Evolutionary conservation across 768 basidiomycete species (phyloP).

Genomic region (Suillus tomentosus): DNA sequence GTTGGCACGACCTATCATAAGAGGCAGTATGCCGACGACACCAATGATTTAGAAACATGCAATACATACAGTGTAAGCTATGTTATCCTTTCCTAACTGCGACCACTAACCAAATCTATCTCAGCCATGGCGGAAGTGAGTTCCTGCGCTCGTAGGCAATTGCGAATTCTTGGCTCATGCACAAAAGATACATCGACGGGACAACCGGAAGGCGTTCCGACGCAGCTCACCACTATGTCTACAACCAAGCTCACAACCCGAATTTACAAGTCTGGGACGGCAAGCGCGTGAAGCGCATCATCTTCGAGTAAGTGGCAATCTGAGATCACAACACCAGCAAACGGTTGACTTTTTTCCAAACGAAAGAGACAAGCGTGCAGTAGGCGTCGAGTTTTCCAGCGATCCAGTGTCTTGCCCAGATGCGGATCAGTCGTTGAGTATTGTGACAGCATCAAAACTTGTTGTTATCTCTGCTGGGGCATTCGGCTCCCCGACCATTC

Average conservation of each 20-base stretch:
- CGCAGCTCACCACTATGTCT: constrained; percentile 52
- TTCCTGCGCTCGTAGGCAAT: not conserved
- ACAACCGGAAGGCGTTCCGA: constrained; percentile 59
- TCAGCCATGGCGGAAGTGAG: constrained; percentile 59
- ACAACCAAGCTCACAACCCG: constrained; percentile 44
- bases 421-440: constrained; percentile 26
- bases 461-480: constrained; percentile 55
- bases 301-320: constrained; percentile 46
- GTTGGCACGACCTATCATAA: constrained; percentile 49
- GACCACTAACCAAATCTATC: not conserved
- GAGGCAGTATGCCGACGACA: constrained; percentile 45
- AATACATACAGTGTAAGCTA: constrained; percentile 49
- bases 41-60: constrained; percentile 45
- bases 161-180: not conserved
- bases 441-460: constrained; percentile 42
- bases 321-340: not conserved
- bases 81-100: not conserved
- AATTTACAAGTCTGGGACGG: constrained; percentile 44
- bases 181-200: constrained; percentile 52
- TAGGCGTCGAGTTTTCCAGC: constrained; percentile 55
- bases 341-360: not conserved
- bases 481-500: constrained; percentile 56
- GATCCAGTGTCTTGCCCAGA: constrained; percentile 23
- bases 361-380: constrained; percentile 31
- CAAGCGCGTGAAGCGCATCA: constrained; percentile 47